Evolutionary conservation across 441 rosid species (phyloP).

Genomic region (Macaranga tanarius): DNA sequence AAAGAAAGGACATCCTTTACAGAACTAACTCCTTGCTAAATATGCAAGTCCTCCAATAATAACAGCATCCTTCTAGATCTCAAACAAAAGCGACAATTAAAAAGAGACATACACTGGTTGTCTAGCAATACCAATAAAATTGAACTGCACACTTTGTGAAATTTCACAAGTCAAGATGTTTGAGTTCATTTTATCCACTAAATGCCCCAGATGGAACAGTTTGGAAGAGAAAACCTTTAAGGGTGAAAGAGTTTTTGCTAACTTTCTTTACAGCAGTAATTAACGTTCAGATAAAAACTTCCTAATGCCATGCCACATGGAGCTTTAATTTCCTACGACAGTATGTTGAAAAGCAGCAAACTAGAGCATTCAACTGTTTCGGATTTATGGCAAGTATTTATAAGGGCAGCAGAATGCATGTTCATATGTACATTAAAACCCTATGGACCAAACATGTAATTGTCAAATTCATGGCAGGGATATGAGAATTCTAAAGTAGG

Average conservation of each 20-base stretch:
- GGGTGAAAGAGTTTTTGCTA: not conserved
- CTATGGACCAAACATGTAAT: slow-evolving; percentile 1
- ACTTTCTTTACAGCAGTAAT: not conserved
- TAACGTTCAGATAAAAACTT: not conserved
- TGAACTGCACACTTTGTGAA: not conserved
- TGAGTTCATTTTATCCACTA: no score
- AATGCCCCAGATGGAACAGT: not conserved
- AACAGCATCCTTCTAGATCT: not conserved
- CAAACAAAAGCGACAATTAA: not conserved
- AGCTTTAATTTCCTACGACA: not conserved
- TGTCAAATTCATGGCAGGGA: not conserved
- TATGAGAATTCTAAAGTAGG: not conserved
- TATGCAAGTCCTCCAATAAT: not conserved
- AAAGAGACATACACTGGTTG: not conserved
- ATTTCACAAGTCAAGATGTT: not conserved
- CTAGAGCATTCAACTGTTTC: not conserved
- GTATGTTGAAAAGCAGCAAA: not conserved
- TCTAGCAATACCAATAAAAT: not conserved
- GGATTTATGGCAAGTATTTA: not conserved
- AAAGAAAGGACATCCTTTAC: not conserved
- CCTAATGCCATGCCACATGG: not conserved
- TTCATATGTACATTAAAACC: not conserved
- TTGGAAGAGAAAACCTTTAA: not conserved
- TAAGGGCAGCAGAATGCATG: not conserved
- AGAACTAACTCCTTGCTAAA: not conserved